These are phyloP conservation scores for Calonectria crousiana DNA, from an alignment of 2,329 filamentous ascomycete species.

Conservation along the genomic window DNA sequence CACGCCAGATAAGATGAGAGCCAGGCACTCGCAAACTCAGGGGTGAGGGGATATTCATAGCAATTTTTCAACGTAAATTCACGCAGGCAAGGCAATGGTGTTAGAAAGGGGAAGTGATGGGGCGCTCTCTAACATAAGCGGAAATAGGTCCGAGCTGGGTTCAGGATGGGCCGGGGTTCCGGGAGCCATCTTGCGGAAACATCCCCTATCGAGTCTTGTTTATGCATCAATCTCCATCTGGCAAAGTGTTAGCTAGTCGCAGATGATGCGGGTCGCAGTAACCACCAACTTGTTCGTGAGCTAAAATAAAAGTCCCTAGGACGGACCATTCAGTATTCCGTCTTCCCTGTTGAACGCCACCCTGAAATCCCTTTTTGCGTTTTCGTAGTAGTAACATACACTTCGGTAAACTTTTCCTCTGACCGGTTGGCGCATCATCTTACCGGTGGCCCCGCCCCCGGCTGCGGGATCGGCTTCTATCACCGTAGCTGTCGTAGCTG, in stretches of 20 bases:
- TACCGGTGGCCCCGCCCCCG: constrained; percentile 51
- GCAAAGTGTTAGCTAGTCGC: constrained; percentile 39
- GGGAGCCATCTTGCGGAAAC: constrained; percentile 25
- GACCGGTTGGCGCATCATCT: constrained; percentile 18
- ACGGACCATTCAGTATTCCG: constrained; percentile 17
- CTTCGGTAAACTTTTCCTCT: background rate
- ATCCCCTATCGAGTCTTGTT: constrained; percentile 25
- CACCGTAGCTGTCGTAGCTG: constrained; percentile 58
- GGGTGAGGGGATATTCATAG: constrained; percentile 14
- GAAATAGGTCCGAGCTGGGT: constrained; percentile 30
- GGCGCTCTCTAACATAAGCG: constrained; percentile 25
- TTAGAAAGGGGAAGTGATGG: constrained; percentile 21
- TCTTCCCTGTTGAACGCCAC: constrained; percentile 36
- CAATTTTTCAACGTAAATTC: constrained; percentile 26
- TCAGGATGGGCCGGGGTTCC: constrained; percentile 28
- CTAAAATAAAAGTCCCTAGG: constrained; percentile 31
- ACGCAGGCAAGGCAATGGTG: constrained; percentile 29
- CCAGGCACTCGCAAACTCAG: constrained; percentile 12
- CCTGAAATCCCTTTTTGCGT: constrained; percentile 25
- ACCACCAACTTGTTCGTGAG: constrained; percentile 41
- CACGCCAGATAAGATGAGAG: constrained; percentile 28
- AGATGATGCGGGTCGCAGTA: constrained; percentile 26
- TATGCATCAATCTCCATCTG: constrained; percentile 37
- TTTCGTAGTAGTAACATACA: constrained; percentile 20
- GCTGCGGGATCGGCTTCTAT: constrained; percentile 56